Percentiles rank a stretch among this genome's conserved stretches.
phyloP scores from a whole-genome alignment of 73 alveolate species.

The Stentor roeselii region DNA sequence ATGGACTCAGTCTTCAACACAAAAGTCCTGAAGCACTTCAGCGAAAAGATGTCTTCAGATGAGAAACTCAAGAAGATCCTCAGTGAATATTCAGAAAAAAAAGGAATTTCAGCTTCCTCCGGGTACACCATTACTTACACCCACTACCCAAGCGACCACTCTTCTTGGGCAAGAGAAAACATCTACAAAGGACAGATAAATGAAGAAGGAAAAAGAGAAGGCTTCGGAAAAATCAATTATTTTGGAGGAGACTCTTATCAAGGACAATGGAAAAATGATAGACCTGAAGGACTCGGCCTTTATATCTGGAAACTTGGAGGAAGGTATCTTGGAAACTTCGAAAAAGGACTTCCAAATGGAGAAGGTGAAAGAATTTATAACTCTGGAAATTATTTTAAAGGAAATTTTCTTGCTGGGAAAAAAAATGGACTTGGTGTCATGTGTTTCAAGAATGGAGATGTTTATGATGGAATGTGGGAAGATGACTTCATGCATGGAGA shows the following conservation, averaged over 20 bases:
- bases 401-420: slow-evolving; percentile 31
- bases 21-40: not conserved
- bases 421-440: slow-evolving; percentile 41
- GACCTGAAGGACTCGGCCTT: slow-evolving; percentile 82
- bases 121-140: not conserved
- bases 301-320: slow-evolving; percentile 80
- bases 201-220: slow-evolving; percentile 51
- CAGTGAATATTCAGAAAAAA: not conserved
- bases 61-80: not conserved
- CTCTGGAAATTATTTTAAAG: slow-evolving; percentile 31
- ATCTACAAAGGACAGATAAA: slow-evolving; percentile 46
- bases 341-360: slow-evolving; percentile 56
- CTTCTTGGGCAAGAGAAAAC: not conserved
- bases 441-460: slow-evolving; percentile 18
- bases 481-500: slow-evolving; percentile 40
- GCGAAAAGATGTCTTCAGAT: not conserved
- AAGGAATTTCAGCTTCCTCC: not conserved
- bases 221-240: slow-evolving; percentile 57
- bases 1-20: not conserved
- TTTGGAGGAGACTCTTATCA: slow-evolving; percentile 84
- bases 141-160: not conserved
- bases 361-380: slow-evolving; percentile 28
- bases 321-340: slow-evolving; percentile 84
- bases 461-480: slow-evolving; percentile 39
- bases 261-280: slow-evolving; percentile 88